A percentile compares a stretch with the other conserved stretches of the same genome.
Conservation (phyloP, 345 rosid genomes). For the Citrus medica region DNA sequence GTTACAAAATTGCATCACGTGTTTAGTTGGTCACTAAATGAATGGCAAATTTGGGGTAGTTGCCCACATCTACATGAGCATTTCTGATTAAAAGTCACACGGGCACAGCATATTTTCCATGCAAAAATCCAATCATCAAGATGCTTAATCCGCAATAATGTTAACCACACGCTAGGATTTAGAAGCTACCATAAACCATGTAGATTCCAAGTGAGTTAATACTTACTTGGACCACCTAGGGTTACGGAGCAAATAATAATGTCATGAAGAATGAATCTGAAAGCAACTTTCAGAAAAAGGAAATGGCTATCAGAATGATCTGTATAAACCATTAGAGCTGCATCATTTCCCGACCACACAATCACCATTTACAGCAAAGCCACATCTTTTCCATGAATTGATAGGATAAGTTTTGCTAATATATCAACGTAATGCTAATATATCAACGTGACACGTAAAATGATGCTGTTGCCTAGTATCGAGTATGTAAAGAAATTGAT, state of each 20-base stretch:
- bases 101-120: neutral
- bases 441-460: neutral
- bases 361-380: neutral
- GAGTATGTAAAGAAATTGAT: neutral
- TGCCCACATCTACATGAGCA: too few species aligned
- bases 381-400: neutral
- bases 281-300: conserved; percentile 6
- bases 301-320: neutral
- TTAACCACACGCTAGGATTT: neutral
- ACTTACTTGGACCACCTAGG: neutral
- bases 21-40: too few species aligned
- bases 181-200: neutral
- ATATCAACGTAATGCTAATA: neutral
- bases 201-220: neutral
- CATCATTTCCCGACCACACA: conserved; percentile 1
- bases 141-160: neutral
- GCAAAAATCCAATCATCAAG: neutral
- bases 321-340: neutral
- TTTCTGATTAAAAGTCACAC: neutral
- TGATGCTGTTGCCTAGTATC: neutral
- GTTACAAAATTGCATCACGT: too few species aligned
- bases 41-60: too few species aligned
- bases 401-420: neutral
- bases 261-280: neutral
- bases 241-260: neutral